phyloP scores from a whole-genome alignment of 805 yeast species.

The Suhomyces sp. region DNA sequence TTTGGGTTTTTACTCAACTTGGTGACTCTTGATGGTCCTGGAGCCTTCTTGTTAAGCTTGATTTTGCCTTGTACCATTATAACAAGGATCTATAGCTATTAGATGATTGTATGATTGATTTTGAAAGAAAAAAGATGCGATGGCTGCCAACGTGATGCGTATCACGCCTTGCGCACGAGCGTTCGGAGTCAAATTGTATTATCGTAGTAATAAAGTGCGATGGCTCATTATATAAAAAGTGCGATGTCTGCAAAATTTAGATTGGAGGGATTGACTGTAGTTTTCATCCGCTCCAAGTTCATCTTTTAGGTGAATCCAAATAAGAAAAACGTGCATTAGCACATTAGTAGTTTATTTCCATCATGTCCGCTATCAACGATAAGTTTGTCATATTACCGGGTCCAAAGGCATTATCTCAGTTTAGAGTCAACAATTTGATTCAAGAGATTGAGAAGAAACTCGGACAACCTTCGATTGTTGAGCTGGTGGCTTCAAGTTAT shows the following conservation, averaged over 20 bases:
- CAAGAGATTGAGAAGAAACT: conserved; percentile 71
- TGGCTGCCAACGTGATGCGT: not conserved
- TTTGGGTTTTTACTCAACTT: conserved; percentile 64
- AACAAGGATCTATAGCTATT: not conserved
- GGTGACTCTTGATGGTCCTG: conserved; percentile 48
- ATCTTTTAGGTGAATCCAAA: not conserved
- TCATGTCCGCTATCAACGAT: conserved; percentile 11
- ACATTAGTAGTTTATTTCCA: not conserved
- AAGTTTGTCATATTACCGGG: conserved; percentile 63
- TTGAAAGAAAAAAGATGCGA: not conserved
- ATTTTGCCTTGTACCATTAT: conserved; percentile 72
- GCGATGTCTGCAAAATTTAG: not conserved
- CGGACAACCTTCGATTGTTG: conserved; percentile 57
- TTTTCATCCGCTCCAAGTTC: not conserved
- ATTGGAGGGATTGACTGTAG: not conserved
- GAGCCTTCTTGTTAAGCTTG: conserved; percentile 43
- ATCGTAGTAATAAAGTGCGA: conserved; percentile 1
- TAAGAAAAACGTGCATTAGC: not conserved
- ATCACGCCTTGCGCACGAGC: not conserved
- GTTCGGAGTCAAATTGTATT: not conserved
- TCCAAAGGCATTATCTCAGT: conserved; percentile 83
- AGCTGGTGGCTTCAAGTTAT: conserved; percentile 67
- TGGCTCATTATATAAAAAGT: conserved; percentile 1
- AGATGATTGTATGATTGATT: too few relatives aligned
- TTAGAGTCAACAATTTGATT: conserved; percentile 73